These are phyloP conservation scores for Aquanectria penicillioides DNA, from an alignment of 2,329 filamentous ascomycete species.

Conservation along the genomic window DNA sequence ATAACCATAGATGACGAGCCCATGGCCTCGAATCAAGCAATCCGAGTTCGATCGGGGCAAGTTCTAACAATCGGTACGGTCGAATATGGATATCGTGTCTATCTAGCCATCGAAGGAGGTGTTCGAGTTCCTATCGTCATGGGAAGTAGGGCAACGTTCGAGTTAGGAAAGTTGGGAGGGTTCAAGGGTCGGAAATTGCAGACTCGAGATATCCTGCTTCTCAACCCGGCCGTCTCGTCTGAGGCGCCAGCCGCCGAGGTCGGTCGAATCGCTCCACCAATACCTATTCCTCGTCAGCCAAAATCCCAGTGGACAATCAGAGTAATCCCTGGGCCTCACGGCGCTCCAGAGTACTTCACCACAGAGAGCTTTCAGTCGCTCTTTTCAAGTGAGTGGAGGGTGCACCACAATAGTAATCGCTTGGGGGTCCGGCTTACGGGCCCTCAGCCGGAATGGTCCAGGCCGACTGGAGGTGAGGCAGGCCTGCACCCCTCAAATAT, in stretches of 20 bases:
- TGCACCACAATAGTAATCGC: conserved; percentile 54
- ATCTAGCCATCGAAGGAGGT: conserved; percentile 48
- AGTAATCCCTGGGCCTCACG: conserved; percentile 52
- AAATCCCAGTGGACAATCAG: conserved; percentile 44
- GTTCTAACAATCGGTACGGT: conserved; percentile 38
- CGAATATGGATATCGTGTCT: conserved; percentile 46
- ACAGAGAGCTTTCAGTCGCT: conserved; percentile 41
- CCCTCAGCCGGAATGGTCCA: conserved; percentile 50
- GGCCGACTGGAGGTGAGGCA: conserved; percentile 49
- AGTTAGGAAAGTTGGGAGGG: conserved; percentile 47
- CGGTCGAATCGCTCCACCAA: background rate
- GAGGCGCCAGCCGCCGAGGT: rapidly evolving
- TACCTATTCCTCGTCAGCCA: conserved; percentile 38
- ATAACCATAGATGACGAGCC: conserved; percentile 39
- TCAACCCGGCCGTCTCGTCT: conserved; percentile 16
- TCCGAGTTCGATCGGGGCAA: conserved; percentile 40
- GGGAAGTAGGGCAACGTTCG: conserved; percentile 46
- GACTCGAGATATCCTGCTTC: conserved; percentile 42
- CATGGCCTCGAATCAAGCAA: conserved; percentile 33
- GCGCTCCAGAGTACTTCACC: conserved; percentile 51
- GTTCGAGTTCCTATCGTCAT: conserved; percentile 47
- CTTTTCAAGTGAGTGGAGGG: conserved; percentile 49
- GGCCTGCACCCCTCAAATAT: conserved; percentile 55
- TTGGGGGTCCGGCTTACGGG: conserved; percentile 52
- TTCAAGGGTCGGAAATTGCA: conserved; percentile 46